Evolutionary conservation across 225 moss, liverwort and hornwort genomes (phyloP).

Genomic region (Antitrichia curtipendula): DNA sequence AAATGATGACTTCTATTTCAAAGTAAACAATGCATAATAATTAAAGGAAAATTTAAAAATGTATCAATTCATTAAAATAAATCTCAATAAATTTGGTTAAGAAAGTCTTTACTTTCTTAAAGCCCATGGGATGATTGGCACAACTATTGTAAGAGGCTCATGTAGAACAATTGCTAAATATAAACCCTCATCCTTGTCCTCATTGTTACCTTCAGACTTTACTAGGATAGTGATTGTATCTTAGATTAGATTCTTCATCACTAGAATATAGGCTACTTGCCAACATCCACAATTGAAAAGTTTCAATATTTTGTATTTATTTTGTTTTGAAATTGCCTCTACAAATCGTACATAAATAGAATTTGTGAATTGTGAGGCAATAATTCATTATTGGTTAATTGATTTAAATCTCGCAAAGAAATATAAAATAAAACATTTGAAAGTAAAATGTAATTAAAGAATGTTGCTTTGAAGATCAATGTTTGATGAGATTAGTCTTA

Average conservation of each 20-base stretch:
- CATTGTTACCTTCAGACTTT: fast-evolving
- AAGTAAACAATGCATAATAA: not conserved
- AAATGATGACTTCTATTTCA: not conserved
- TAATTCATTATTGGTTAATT: not conserved
- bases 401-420: not conserved
- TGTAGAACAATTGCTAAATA: not conserved
- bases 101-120: not conserved
- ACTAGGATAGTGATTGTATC: not conserved
- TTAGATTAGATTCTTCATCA: not conserved
- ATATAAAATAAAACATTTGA: fast-evolving
- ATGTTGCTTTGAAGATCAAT: too few relatives aligned
- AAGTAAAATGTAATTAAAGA: not conserved
- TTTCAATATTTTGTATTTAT: not conserved
- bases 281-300: not conserved
- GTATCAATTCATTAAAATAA: not conserved
- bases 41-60: not conserved
- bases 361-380: too few relatives aligned
- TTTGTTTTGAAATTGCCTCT: not conserved
- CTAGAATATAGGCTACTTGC: not conserved
- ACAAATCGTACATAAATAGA: not conserved
- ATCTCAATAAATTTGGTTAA: not conserved
- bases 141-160: not conserved
- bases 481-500: not conserved
- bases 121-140: too few relatives aligned
- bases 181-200: not conserved